Conservation (phyloP, 2,329 filamentous ascomycete genomes). For the Pyrenochaeta sp. region DNA sequence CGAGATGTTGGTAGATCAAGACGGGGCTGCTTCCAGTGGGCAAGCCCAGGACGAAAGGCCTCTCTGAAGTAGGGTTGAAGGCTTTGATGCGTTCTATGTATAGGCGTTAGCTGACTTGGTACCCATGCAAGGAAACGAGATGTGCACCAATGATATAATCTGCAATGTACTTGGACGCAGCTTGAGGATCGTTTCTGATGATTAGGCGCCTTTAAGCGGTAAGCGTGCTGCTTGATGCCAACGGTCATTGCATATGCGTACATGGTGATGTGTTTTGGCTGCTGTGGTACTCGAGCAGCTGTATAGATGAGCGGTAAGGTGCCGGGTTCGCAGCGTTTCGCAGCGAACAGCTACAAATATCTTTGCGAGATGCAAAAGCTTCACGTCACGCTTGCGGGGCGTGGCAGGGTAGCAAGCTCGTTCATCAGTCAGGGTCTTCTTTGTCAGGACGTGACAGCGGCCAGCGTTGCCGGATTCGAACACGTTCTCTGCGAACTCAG, state of each 20-base stretch:
- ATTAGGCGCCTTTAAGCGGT: conserved; percentile 75
- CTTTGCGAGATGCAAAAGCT: conserved; percentile 16
- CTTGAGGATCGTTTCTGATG: conserved; percentile 74
- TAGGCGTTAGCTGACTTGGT: conserved; percentile 33
- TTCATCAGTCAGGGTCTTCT: conserved; percentile 31
- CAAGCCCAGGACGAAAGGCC: conserved; percentile 82
- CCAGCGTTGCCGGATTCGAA: conserved; percentile 27
- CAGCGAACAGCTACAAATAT: conserved; percentile 23
- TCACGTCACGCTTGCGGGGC: conserved; percentile 33
- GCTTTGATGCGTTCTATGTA: conserved; percentile 75
- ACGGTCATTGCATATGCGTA: conserved; percentile 38
- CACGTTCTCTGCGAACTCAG: conserved; percentile 12
- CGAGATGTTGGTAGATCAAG: conserved; percentile 78
- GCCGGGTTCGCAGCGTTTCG: conserved; percentile 2
- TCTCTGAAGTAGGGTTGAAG: conserved; percentile 74
- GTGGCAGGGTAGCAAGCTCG: conserved; percentile 19
- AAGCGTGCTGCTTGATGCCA: conserved; percentile 30
- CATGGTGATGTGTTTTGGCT: conserved; percentile 36
- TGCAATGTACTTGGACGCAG: conserved; percentile 78
- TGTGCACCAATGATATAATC: conserved; percentile 77
- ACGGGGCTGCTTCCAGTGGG: conserved; percentile 85
- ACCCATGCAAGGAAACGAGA: conserved; percentile 29
- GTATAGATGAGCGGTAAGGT: conserved; percentile 15
- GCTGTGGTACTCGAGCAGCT: conserved; percentile 10
- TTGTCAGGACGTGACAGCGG: conserved; percentile 35